phyloP scores from a whole-genome alignment of 1,139 yeast species.

The Nakaseomyces glabratus region DNA sequence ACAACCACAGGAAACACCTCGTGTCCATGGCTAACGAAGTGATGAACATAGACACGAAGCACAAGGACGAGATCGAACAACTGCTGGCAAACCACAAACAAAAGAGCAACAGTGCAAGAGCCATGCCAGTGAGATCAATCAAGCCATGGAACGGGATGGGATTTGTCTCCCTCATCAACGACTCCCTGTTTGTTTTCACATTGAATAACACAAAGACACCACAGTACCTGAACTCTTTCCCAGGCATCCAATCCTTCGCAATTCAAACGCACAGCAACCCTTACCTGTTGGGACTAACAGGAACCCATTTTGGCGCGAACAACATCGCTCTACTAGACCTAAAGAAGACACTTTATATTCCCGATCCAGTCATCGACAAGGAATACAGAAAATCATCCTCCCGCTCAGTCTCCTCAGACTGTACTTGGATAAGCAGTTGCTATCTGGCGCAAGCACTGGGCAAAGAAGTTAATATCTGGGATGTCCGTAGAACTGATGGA shows the following conservation, averaged over 20 bases:
- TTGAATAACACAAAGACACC: slow-evolving; percentile 18
- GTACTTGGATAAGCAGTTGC: slow-evolving; percentile 23
- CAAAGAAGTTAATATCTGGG: slow-evolving; percentile 23
- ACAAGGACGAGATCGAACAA: slow-evolving; percentile 11
- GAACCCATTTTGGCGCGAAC: slow-evolving; percentile 20
- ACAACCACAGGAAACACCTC: slow-evolving; percentile 23
- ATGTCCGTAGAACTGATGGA: slow-evolving; percentile 18
- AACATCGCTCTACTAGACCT: slow-evolving; percentile 24
- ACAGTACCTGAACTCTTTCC: slow-evolving; percentile 20
- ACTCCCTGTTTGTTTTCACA: slow-evolving; percentile 25
- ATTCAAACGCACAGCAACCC: slow-evolving; percentile 14
- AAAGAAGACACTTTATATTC: slow-evolving; percentile 17
- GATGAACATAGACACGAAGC: neutral
- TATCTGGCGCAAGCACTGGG: slow-evolving; percentile 20
- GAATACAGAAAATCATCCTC: slow-evolving; percentile 1
- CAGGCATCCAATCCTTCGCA: slow-evolving; percentile 21
- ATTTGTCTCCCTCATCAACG: slow-evolving; percentile 24
- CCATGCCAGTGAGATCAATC: slow-evolving; percentile 21
- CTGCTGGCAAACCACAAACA: slow-evolving; percentile 10
- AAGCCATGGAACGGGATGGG: slow-evolving; percentile 17
- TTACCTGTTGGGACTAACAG: slow-evolving; percentile 20
- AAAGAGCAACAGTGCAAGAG: slow-evolving; percentile 1
- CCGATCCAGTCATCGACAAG: slow-evolving; percentile 11
- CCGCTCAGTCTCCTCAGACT: slow-evolving; percentile 10
- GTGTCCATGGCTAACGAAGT: slow-evolving; percentile 10